Percentiles rank a stretch among this genome's conserved stretches.
phyloP scores from a whole-genome alignment of 176 grass and related monocot genomes.

The Hsuehochloa calcarea region DNA sequence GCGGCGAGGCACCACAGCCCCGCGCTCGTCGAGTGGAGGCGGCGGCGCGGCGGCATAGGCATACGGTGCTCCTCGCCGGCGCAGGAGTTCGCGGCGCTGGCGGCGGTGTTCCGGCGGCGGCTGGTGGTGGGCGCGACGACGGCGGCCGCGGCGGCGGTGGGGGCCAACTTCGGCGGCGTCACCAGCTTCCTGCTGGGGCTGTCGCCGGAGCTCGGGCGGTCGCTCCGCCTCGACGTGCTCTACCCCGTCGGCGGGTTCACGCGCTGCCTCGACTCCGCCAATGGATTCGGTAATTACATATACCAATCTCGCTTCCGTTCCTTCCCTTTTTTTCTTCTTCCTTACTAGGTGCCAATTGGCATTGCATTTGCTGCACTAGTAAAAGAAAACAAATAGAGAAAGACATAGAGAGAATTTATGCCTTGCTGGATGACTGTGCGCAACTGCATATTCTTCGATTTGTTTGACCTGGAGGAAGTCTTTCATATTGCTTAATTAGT shows the following conservation, averaged over 20 bases:
- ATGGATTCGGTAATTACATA: conserved; percentile 55
- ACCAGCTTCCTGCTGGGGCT: conserved; percentile 93
- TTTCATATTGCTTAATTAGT: conserved; percentile 1
- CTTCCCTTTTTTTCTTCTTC: neutral
- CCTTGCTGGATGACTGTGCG: neutral
- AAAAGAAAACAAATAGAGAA: neutral
- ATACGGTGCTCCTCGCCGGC: conserved; percentile 40
- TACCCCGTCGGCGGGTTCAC: conserved; percentile 88
- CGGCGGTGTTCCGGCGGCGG: conserved; percentile 67
- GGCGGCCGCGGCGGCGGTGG: conserved; percentile 62
- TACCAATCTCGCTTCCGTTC: too few relatives aligned
- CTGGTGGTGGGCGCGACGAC: conserved; percentile 54
- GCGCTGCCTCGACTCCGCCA: conserved; percentile 71
- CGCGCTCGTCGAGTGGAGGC: neutral
- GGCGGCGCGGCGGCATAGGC: neutral
- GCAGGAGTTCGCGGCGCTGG: conserved; percentile 72
- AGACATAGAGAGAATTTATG: too few relatives aligned
- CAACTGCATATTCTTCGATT: neutral
- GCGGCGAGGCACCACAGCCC: conserved; percentile 9
- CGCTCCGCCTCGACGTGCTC: conserved; percentile 76
- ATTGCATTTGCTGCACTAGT: neutral
- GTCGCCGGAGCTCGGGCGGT: conserved; percentile 63
- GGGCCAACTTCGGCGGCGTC: conserved; percentile 79
- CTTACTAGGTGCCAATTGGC: neutral
- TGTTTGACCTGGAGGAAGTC: neutral